These are phyloP conservation scores for Globisporangium cederbergense DNA, from an alignment of 352 stramenopile species.

Conservation along the genomic window DNA sequence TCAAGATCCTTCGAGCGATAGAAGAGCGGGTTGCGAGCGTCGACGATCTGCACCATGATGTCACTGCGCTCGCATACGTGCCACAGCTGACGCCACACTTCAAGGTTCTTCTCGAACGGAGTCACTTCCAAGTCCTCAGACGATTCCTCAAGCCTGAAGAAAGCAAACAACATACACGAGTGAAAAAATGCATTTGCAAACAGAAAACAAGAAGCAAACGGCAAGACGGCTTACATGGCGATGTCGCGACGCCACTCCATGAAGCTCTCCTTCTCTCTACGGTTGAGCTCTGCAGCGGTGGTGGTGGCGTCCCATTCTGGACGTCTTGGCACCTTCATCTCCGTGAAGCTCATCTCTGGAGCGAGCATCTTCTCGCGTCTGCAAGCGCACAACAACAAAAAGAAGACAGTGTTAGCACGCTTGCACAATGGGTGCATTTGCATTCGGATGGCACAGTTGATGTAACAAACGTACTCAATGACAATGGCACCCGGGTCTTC, in stretches of 20 bases:
- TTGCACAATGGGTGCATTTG: neutral
- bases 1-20: constrained; percentile 96
- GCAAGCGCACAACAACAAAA: neutral
- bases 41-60: constrained; percentile 98
- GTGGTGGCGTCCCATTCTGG: constrained; percentile 94
- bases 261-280: constrained; percentile 96
- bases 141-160: constrained; percentile 63
- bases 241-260: constrained; percentile 97
- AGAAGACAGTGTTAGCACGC: neutral
- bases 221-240: constrained; percentile 59
- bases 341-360: constrained; percentile 89
- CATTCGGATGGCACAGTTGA: neutral
- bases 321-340: constrained; percentile 96
- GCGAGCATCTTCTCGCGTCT: constrained; percentile 54
- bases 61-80: constrained; percentile 97
- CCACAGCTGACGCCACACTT: constrained; percentile 99
- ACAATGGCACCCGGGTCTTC: constrained; percentile 53
- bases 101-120: constrained; percentile 99
- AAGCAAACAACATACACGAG: neutral
- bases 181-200: neutral
- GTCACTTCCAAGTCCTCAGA: constrained; percentile 90
- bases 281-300: constrained; percentile 95
- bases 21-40: constrained; percentile 98
- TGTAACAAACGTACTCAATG: constrained; percentile 46
- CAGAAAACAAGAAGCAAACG: neutral